Evolutionary conservation across 805 yeast genomes (phyloP).

Genomic region (Candida sithepensis): DNA sequence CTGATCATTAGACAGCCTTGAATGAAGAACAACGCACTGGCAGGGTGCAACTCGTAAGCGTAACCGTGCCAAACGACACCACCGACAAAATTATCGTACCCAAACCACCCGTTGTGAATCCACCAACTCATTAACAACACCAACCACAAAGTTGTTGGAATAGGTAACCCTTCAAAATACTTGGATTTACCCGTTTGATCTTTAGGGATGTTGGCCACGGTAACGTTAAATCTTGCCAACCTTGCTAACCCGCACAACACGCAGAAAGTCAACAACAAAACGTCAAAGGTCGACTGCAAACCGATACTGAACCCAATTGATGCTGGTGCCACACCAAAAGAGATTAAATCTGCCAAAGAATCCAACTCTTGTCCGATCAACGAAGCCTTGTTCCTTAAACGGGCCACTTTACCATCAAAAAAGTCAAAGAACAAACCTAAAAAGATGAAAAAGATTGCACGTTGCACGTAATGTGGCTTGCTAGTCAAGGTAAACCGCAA

Average conservation of each 20-base stretch:
- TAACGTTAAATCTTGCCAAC: slow-evolving; percentile 92
- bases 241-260: slow-evolving; percentile 92
- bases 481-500: slow-evolving; percentile 73
- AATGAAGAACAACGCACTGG: slow-evolving; percentile 56
- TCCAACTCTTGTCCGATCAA: slow-evolving; percentile 97
- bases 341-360: slow-evolving; percentile 89
- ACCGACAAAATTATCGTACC: slow-evolving; percentile 50
- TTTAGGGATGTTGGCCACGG: slow-evolving; percentile 89
- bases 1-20: slow-evolving; percentile 93
- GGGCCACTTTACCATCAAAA: slow-evolving; percentile 95
- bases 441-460: slow-evolving; percentile 86
- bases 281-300: slow-evolving; percentile 78
- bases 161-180: slow-evolving; percentile 95
- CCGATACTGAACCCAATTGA: slow-evolving; percentile 90
- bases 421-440: slow-evolving; percentile 93
- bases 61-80: slow-evolving; percentile 57
- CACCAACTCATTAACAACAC: slow-evolving; percentile 70
- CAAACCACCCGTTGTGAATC: slow-evolving; percentile 46
- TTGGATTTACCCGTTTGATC: slow-evolving; percentile 82
- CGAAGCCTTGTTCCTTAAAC: slow-evolving; percentile 86
- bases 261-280: slow-evolving; percentile 70
- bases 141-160: slow-evolving; percentile 79
- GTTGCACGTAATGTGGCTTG: slow-evolving; percentile 65
- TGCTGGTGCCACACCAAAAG: slow-evolving; percentile 96
- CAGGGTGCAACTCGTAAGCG: slow-evolving; percentile 70